Evolutionary conservation across 371 early-diverging fungal species (phyloP).

Genomic region (Capniomyces stellatus): DNA sequence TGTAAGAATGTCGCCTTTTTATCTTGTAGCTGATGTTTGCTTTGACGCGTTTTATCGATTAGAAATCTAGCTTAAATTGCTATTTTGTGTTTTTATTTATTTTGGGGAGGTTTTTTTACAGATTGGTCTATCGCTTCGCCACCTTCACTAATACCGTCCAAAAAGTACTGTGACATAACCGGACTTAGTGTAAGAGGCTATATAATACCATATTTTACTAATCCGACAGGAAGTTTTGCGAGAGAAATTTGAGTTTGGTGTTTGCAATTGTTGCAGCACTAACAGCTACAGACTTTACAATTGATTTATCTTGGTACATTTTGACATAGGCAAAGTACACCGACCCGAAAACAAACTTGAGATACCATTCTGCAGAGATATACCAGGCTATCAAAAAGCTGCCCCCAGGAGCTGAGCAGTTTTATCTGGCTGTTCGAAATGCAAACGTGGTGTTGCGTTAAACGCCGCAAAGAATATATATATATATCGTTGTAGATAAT

Average conservation of each 20-base stretch:
- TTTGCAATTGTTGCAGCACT: neutral
- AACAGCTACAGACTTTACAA: no score
- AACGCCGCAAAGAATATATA: no score
- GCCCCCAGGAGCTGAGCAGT: conserved; percentile 59
- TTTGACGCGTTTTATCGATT: no score
- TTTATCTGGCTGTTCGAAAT: conserved; percentile 56
- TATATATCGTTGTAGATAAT: no score
- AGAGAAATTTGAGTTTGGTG: neutral
- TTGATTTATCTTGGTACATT: no score
- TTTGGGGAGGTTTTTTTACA: no score
- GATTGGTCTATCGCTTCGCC: conserved; percentile 68
- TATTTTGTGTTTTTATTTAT: no score
- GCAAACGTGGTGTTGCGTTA: conserved; percentile 59
- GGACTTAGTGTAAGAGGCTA: conserved; percentile 56
- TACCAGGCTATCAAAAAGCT: conserved; percentile 56
- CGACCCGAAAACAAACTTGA: conserved; percentile 69
- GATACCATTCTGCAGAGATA: conserved; percentile 65
- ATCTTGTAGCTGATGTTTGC: no score
- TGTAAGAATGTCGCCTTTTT: conserved; percentile 29
- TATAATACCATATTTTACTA: neutral
- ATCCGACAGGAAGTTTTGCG: neutral
- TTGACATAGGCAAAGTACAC: conserved; percentile 55
- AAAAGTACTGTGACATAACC: conserved; percentile 84
- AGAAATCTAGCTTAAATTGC: no score
- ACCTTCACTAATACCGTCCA: conserved; percentile 62